Conservation (phyloP, 1,284 basidiomycete genomes). For the Earliella scabrosa region DNA sequence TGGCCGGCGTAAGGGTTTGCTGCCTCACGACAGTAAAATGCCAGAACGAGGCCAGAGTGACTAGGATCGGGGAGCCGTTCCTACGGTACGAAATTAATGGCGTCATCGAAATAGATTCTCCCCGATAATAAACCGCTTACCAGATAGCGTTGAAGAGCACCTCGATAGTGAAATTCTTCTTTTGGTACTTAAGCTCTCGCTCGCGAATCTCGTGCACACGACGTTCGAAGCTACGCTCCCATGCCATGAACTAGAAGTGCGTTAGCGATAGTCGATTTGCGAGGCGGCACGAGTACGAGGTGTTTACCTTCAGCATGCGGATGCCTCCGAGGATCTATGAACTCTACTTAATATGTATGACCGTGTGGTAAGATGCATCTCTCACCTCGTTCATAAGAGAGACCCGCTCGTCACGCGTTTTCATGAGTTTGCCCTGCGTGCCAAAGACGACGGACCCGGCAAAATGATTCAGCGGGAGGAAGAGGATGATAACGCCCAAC, state of each 20-base stretch:
- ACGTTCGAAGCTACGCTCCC: slow-evolving; percentile 90
- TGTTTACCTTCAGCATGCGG: slow-evolving; percentile 82
- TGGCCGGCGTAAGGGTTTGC: slow-evolving; percentile 77
- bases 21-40: slow-evolving; percentile 79
- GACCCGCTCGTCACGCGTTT: slow-evolving; percentile 88
- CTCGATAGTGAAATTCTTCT: slow-evolving; percentile 86
- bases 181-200: slow-evolving; percentile 84
- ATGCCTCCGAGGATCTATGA: slow-evolving; percentile 88
- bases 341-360: too few species aligned
- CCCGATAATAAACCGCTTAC: slow-evolving; percentile 43
- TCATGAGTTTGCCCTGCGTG: slow-evolving; percentile 90
- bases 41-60: slow-evolving; percentile 82
- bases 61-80: slow-evolving; percentile 76
- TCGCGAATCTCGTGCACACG: slow-evolving; percentile 76
- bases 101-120: too few species aligned
- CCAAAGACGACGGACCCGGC: slow-evolving; percentile 85
- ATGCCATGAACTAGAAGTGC: slow-evolving; percentile 81
- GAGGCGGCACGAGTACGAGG: too few species aligned
- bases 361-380: too few species aligned
- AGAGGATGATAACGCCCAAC: slow-evolving; percentile 81
- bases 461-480: slow-evolving; percentile 87
- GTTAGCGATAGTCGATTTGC: too few species aligned
- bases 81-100: slow-evolving; percentile 41
- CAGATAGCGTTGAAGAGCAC: slow-evolving; percentile 82
- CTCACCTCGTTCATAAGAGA: slow-evolving; percentile 90